A percentile compares a stretch with the other conserved stretches of the same genome.
Conservation (phyloP, 169 alveolate genomes). For the Theileria orientalis region DNA sequence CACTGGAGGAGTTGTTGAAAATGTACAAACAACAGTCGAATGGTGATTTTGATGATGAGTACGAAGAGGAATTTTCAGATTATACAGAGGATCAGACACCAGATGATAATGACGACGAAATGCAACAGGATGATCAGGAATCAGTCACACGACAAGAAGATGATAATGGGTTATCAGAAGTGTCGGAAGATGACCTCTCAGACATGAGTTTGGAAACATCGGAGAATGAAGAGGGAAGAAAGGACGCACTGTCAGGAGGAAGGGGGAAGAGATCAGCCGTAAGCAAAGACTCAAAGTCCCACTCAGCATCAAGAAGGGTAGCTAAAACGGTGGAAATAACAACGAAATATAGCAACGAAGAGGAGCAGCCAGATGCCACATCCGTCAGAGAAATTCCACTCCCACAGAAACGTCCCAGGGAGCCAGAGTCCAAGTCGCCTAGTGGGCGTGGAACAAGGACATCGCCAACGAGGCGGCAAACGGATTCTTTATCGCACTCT, state of each 20-base stretch:
- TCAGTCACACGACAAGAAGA: no score
- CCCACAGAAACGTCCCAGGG: no score
- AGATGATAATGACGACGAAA: constrained; percentile 7
- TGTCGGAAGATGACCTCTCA: not conserved
- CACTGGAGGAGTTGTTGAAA: constrained; percentile 41
- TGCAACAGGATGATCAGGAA: constrained; percentile 11
- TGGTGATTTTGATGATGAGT: not conserved
- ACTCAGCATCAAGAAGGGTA: not conserved
- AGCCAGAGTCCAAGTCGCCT: no score
- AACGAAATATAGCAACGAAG: not conserved
- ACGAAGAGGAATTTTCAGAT: not conserved
- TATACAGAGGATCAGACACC: not conserved
- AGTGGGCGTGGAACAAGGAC: no score
- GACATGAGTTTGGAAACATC: not conserved
- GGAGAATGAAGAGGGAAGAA: not conserved
- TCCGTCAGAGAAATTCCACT: no score
- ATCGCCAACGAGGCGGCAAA: no score
- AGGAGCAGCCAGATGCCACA: no score
- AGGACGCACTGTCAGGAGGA: not conserved
- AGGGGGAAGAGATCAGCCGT: constrained; percentile 35
- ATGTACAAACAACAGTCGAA: constrained; percentile 23
- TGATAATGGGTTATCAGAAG: no score
- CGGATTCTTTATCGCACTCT: no score
- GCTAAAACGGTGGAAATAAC: not conserved
- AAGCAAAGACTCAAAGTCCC: constrained; percentile 28